Evolutionary conservation across 305 asterid species (phyloP).

Genomic region (Fraxinus sp.): DNA sequence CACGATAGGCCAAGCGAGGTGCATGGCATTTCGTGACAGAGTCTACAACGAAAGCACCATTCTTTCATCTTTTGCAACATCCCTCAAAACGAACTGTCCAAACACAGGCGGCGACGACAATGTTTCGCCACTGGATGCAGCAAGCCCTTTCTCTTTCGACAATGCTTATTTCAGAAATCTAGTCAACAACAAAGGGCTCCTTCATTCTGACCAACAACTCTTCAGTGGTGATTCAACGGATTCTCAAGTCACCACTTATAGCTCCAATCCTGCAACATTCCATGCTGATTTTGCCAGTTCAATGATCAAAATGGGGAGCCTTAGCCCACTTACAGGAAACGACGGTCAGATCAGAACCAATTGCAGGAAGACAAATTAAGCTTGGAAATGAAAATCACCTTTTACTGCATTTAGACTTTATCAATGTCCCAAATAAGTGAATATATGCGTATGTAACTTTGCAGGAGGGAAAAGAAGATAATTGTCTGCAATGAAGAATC

Average conservation of each 20-base stretch:
- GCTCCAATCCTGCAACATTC: constrained; percentile 30
- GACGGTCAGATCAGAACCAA: constrained; percentile 52
- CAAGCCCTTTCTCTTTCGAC: constrained; percentile 50
- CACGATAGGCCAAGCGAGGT: constrained; percentile 63
- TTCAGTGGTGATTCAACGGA: constrained; percentile 49
- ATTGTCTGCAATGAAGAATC: not conserved
- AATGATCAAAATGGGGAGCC: constrained; percentile 61
- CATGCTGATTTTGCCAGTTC: constrained; percentile 47
- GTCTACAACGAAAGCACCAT: constrained; percentile 58
- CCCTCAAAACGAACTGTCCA: constrained; percentile 49
- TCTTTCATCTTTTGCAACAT: constrained; percentile 44
- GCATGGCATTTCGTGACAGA: constrained; percentile 48
- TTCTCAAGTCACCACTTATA: constrained; percentile 38
- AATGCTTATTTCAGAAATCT: constrained; percentile 46
- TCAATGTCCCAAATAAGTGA: not conserved
- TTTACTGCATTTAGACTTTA: not conserved
- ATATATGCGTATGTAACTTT: not conserved
- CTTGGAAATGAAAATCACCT: not conserved
- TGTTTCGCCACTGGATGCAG: constrained; percentile 42
- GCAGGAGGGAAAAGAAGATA: not conserved
- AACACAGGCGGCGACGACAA: constrained; percentile 39
- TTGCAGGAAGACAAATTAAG: constrained; percentile 55
- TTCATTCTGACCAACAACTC: constrained; percentile 71
- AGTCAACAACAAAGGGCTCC: constrained; percentile 39
- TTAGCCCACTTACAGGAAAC: constrained; percentile 50